phyloP scores from a whole-genome alignment of 2,329 filamentous ascomycete genomes.

The Cladosporium sp. region DNA sequence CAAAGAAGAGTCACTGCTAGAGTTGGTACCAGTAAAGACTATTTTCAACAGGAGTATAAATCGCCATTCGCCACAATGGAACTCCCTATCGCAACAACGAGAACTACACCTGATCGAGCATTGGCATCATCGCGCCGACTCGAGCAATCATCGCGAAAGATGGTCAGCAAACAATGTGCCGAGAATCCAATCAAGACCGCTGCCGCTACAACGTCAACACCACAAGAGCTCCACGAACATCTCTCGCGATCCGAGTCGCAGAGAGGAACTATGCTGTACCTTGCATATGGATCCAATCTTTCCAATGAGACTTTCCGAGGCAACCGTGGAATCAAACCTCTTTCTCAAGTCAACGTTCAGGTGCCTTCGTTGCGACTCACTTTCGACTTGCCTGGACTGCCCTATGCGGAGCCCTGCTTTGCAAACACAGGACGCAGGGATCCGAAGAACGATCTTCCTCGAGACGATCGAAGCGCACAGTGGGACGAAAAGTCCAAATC shows the following conservation, averaged over 20 bases:
- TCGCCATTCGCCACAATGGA: constrained; percentile 4
- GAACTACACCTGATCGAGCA: constrained; percentile 7
- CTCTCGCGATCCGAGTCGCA: constrained; percentile 4
- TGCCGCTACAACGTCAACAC: background rate
- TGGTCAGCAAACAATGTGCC: background rate
- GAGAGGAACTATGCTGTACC: constrained; percentile 37
- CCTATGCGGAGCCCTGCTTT: constrained; percentile 90
- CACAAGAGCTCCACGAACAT: constrained; percentile 6
- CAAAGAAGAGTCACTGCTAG: background rate
- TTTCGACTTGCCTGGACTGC: constrained; percentile 82
- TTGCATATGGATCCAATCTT: constrained; percentile 89
- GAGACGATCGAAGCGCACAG: background rate
- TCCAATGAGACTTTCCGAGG: constrained; percentile 77
- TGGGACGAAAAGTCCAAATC: constrained; percentile 38
- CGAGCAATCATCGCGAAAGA: background rate
- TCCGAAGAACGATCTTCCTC: constrained; percentile 29
- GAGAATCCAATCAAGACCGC: background rate
- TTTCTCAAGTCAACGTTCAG: constrained; percentile 78
- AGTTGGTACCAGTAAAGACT: background rate
- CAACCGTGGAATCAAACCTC: constrained; percentile 72
- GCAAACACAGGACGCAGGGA: constrained; percentile 72
- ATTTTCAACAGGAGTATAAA: background rate
- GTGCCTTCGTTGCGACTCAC: constrained; percentile 76
- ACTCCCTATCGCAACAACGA: constrained; percentile 1
- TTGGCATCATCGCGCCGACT: constrained; percentile 6